Evolutionary conservation across 371 early-diverging fungal species (phyloP), one percentile per base, ranked within the genome.

Genomic region (Mucor piriformis): DNA sequence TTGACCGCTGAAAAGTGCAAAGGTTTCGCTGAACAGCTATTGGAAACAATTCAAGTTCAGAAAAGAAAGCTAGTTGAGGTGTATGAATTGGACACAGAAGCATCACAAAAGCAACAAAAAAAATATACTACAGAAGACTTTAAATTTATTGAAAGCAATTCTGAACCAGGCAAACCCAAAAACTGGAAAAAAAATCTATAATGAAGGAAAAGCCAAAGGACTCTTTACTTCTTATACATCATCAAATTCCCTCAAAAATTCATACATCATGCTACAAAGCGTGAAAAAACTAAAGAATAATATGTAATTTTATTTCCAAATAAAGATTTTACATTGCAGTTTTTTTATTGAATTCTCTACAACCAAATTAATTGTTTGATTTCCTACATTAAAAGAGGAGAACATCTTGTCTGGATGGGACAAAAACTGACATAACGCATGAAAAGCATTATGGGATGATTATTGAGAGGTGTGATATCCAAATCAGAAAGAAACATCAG

Each of bases 371-470:
- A 60, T 60, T 35, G 54, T 54, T 51, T 59, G 59, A 51, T 59
- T 59, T 59, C 21, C 59, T 50, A 60, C 54, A 24, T 54, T 29
- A n/a, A 25, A 54, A 61, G 50, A 29, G 4, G 8, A 48, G 3
- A 49, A 29, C 16, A 61, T 61, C 48, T 48, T 59, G 60, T 53
- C 60, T 53, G 47, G 47, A 59, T 47, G 60, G 18, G 53, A 53
- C 42, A 59, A 52, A 48, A 61, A 49, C 49, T 61, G 55, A 54
- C 61, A 61, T 54, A 61, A 61, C 55, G 55, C 54, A 54, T 35
- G 25, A 27, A 61, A 54, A 61, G 61, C 50, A 57, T 63, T 63
- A 16, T 40, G 42, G 49, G 34, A 47, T 57, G 53, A 52, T 57
- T 27, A 25, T 57, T 63, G 1, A 63, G 16, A 63, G 63, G 57